Percentiles rank a stretch among this genome's conserved stretches.
Conservation (phyloP, 345 rosid species). For the Camelina sativa region DNA sequence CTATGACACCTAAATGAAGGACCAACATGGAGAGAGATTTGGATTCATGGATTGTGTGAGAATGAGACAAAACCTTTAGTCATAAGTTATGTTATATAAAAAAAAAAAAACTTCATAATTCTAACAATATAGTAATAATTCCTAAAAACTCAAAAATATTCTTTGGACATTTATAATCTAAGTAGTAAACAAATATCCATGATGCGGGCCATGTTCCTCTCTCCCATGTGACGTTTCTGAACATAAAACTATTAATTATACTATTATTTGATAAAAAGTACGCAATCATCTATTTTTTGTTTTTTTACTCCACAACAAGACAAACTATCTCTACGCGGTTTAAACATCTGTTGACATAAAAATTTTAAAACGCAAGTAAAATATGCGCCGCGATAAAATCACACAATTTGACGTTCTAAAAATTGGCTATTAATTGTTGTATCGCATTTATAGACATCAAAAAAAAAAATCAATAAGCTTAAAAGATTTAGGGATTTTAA, state of each 20-base stretch:
- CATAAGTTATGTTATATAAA: constrained; percentile 19
- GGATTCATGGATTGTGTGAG: constrained; percentile 23
- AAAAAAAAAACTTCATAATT: background rate
- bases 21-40: constrained; percentile 38
- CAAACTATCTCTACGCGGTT: too few species aligned
- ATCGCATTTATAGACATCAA: too few species aligned
- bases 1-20: constrained; percentile 28
- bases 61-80: constrained; percentile 39
- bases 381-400: too few species aligned
- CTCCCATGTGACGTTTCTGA: constrained; percentile 34
- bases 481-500: too few species aligned
- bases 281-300: too few species aligned
- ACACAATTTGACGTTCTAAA: too few species aligned
- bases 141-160: background rate
- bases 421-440: too few species aligned
- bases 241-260: background rate
- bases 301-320: too few species aligned
- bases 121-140: constrained; percentile 10
- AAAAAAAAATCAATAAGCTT: too few species aligned
- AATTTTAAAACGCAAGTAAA: too few species aligned
- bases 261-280: too few species aligned
- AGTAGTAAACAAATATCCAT: constrained; percentile 41
- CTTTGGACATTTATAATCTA: constrained; percentile 22
- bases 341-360: too few species aligned
- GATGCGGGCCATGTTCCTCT: constrained; percentile 45